Evolutionary conservation across 176 grass and related monocot genomes (phyloP).

Genomic region (Musa schizocarpa): DNA sequence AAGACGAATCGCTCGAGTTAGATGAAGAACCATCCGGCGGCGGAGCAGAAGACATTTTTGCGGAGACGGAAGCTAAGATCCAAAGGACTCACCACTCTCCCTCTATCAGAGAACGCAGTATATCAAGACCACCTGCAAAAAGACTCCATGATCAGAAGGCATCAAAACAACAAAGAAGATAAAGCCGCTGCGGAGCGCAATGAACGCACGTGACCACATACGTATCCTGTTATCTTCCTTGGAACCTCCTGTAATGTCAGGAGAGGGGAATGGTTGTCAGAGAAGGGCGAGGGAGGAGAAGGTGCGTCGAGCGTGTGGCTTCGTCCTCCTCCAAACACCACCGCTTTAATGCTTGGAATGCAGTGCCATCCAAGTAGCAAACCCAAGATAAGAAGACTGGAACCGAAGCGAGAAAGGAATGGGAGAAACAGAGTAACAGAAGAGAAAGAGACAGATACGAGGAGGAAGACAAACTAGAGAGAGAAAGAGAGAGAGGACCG

Average conservation of each 20-base stretch:
- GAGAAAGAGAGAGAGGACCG: not conserved
- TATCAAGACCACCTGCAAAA: constrained; percentile 6
- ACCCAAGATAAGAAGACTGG: not conserved
- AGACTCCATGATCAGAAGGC: not conserved
- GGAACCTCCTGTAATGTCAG: not conserved
- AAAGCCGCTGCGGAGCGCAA: too few species aligned
- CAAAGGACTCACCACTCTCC: not conserved
- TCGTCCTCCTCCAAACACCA: constrained; percentile 8
- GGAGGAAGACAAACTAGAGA: not conserved
- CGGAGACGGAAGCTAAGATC: not conserved
- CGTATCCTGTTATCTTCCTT: not conserved
- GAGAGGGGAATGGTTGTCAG: not conserved
- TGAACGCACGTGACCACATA: too few species aligned
- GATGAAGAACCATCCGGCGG: constrained; percentile 3
- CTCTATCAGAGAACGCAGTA: not conserved
- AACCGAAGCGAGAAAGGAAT: not conserved
- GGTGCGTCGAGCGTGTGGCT: not conserved
- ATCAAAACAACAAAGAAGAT: not conserved
- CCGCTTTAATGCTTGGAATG: not conserved
- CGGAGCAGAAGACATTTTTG: not conserved
- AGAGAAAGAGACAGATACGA: not conserved
- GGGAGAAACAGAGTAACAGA: not conserved
- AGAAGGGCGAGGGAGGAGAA: constrained; percentile 14
- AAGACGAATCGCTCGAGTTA: not conserved
- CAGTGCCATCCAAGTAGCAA: not conserved